Percentiles rank a stretch among this genome's conserved stretches.
These are phyloP conservation scores for Gastrodia elata DNA, from an alignment of 106 monocot genomes.

Conservation along the genomic window DNA sequence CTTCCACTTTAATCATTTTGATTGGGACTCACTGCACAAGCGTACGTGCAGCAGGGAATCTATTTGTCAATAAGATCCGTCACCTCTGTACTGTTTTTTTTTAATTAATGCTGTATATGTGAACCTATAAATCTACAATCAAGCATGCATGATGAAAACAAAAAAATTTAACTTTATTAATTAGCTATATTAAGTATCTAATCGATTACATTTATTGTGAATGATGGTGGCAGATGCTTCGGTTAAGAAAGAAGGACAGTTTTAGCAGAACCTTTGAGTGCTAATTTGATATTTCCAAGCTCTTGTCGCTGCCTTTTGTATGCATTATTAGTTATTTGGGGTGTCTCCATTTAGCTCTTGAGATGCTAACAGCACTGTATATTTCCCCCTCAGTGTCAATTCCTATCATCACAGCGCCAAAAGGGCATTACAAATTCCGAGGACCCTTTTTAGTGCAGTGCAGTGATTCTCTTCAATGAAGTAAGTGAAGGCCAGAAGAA, in stretches of 20 bases:
- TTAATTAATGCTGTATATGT: neutral
- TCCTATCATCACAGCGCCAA: constrained; percentile 1
- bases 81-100: neutral
- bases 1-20: neutral
- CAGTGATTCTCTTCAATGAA: constrained; percentile 6
- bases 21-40: neutral
- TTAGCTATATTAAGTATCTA: no score
- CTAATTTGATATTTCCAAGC: neutral
- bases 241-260: neutral
- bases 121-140: neutral
- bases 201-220: neutral
- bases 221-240: neutral
- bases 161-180: no score
- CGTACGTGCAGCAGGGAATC: neutral
- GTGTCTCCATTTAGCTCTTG: neutral
- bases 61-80: no score
- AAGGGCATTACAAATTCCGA: neutral
- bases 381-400: constrained; percentile 1
- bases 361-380: neutral
- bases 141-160: no score
- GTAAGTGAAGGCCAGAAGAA: neutral
- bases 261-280: neutral
- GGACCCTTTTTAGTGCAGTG: neutral
- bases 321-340: neutral
- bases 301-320: neutral